Percentiles rank a stretch among this genome's conserved stretches.
phyloP scores from a whole-genome alignment of 192 early-diverging fungal species.

The Podila epigama region DNA sequence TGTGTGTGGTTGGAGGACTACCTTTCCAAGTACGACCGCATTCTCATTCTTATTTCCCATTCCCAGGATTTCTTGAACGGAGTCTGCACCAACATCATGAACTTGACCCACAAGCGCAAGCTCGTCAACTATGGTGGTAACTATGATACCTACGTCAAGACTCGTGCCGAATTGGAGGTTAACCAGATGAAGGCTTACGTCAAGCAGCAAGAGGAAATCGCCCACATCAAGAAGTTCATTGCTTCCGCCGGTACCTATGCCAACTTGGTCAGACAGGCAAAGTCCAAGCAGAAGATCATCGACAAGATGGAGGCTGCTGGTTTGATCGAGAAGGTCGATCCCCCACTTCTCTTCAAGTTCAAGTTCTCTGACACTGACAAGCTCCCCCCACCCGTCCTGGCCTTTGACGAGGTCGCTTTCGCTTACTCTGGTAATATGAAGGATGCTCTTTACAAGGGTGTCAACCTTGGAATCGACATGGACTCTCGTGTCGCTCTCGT shows the following conservation, averaged over 20 bases:
- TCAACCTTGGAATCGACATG: conserved; percentile 96
- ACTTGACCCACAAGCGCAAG: conserved; percentile 90
- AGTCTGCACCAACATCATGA: conserved; percentile 95
- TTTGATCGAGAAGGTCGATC: conserved; percentile 93
- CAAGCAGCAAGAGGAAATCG: conserved; percentile 99
- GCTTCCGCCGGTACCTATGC: conserved; percentile 99
- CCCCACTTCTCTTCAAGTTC: conserved; percentile 80
- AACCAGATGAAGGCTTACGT: conserved; percentile 99
- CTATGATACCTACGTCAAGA: conserved; percentile 96
- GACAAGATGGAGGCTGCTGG: conserved; percentile 99
- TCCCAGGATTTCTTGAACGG: conserved; percentile 95
- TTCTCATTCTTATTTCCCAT: conserved; percentile 90
- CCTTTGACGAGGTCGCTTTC: conserved; percentile 93
- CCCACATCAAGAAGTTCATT: conserved; percentile 99
- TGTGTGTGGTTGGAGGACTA: conserved; percentile 98
- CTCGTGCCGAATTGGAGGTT: conserved; percentile 92
- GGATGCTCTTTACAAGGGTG: conserved; percentile 87
- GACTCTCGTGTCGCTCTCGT: conserved; percentile 98
- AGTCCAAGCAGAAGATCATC: conserved; percentile 99
- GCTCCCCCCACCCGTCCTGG: conserved; percentile 94
- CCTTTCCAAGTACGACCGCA: conserved; percentile 79
- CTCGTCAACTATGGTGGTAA: conserved; percentile 96
- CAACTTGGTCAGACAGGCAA: conserved; percentile 95
- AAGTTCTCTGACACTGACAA: conserved; percentile 85
- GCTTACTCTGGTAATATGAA: conserved; percentile 86